A percentile compares a stretch with the other conserved stretches of the same genome.
Evolutionary conservation across 176 grass and related monocot species (phyloP).

Genomic region (Melocanna baccifera): DNA sequence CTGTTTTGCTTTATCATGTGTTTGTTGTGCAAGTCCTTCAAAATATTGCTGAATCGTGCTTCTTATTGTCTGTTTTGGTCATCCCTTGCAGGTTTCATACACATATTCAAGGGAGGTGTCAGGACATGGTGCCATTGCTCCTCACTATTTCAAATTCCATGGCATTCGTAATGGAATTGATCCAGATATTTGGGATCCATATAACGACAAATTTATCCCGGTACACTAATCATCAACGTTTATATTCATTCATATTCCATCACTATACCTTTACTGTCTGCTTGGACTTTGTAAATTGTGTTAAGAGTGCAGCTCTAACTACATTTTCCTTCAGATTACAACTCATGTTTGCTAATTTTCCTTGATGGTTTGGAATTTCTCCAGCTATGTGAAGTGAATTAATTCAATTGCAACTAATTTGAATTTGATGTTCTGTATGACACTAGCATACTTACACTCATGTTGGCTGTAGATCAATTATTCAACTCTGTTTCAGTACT

Average conservation of each 20-base stretch:
- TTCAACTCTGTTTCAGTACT: background rate
- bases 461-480: background rate
- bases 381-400: background rate
- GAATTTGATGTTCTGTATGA: background rate
- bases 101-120: conserved; percentile 89
- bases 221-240: conserved; percentile 18
- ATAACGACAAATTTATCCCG: conserved; percentile 53
- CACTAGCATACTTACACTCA: background rate
- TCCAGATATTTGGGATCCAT: conserved; percentile 81
- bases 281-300: conserved; percentile 2
- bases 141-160: conserved; percentile 71
- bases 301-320: background rate
- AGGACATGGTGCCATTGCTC: conserved; percentile 79
- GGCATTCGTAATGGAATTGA: conserved; percentile 81
- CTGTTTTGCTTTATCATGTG: conserved; percentile 3
- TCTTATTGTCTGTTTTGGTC: conserved; percentile 13
- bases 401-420: background rate
- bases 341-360: background rate
- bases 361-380: background rate
- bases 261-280: background rate
- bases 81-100: conserved; percentile 61
- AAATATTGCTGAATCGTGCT: background rate
- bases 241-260: conserved; percentile 6
- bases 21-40: conserved; percentile 11
- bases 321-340: background rate